Percentiles rank a stretch among this genome's conserved stretches.
phyloP scores from a whole-genome alignment of 768 basidiomycete genomes.

The Boletus barrowsii region DNA sequence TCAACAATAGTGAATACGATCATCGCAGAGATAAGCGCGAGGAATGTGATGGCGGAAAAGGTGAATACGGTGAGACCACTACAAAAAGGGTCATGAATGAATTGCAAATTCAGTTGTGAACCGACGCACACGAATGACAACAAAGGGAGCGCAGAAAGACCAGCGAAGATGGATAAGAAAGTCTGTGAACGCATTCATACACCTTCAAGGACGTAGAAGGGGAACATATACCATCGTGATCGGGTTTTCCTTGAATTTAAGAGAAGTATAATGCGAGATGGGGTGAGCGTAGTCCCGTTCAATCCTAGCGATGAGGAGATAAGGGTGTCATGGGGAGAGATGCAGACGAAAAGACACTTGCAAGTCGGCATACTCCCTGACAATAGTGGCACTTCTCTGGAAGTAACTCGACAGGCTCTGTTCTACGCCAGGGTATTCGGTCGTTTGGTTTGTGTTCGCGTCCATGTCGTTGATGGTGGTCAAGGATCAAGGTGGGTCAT shows the following conservation, averaged over 20 bases:
- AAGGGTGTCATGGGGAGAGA: background rate
- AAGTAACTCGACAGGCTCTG: slow-evolving; percentile 28
- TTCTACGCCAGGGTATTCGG: slow-evolving; percentile 1
- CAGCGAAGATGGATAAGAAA: slow-evolving; percentile 38
- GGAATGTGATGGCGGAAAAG: slow-evolving; percentile 33
- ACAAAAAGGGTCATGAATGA: background rate
- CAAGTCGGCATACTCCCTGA: slow-evolving; percentile 31
- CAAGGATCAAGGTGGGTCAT: background rate
- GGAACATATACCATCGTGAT: slow-evolving; percentile 22
- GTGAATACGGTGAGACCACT: slow-evolving; percentile 36
- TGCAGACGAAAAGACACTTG: slow-evolving; percentile 7
- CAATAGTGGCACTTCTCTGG: slow-evolving; percentile 23
- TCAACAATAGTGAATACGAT: slow-evolving; percentile 33
- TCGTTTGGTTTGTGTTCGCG: background rate
- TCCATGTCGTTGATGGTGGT: slow-evolving; percentile 16
- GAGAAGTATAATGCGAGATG: slow-evolving; percentile 24
- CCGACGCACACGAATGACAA: slow-evolving; percentile 39
- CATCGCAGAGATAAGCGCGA: slow-evolving; percentile 36
- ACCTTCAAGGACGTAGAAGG: background rate
- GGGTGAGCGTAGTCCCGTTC: slow-evolving; percentile 45
- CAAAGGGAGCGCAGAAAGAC: slow-evolving; percentile 35
- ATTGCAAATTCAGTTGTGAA: slow-evolving; percentile 7
- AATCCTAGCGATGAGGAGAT: slow-evolving; percentile 30
- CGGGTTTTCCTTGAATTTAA: slow-evolving; percentile 23
- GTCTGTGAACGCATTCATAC: slow-evolving; percentile 30